Evolutionary conservation across 202 grass and related monocot genomes (phyloP), one percentile per base, ranked within the genome.

Genomic region (Panicum hallii): DNA sequence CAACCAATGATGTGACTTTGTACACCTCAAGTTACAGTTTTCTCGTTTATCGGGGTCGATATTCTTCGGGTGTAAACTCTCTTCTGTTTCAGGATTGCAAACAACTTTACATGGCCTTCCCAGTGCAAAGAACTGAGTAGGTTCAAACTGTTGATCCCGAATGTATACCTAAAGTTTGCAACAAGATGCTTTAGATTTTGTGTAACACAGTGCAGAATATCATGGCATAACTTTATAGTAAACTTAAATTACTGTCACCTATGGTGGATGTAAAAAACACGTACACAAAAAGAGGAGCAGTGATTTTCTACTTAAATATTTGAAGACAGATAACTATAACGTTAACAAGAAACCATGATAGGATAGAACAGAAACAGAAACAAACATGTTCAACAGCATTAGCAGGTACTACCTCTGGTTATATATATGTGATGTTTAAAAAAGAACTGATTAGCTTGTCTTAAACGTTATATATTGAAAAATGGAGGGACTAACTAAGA

Each of bases 1-100:
- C 79, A 98, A 77, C 95, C 95, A 95, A 77, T 90, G 89, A 87
- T 98, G 95, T 38, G 89, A 93, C 74, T 86, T 93, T 61, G 93
- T 95, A 85, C 93, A 98, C 81, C 79, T 91, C 74, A 89, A 45
- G 62, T 83, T 93, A 78, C 7, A 70, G 46, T 84, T 83, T 81
- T 91, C 83, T 79, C 41, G 73, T 79, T 67, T 86, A 87, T 85
- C 79, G 76, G 87, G 75, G n/a, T 88, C 44, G 45, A 82, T 77
- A 87, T 81, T 85, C 77, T 56, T 89, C 80, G 72, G 75, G 81
- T 98, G 93, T 84, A 98, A 74, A 45, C 41, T 81, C 19, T 41
- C 83, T 84, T 93, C 78, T 11, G 66, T 90, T 38, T 95, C 95
- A 42, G 70, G 82, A 77, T 60, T 87, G 86, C 95, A 98, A 81